Evolutionary conservation across 2,329 filamentous ascomycete species (phyloP), one percentile per base, ranked within the genome.

Genomic region (Aureobasidium pullulans): DNA sequence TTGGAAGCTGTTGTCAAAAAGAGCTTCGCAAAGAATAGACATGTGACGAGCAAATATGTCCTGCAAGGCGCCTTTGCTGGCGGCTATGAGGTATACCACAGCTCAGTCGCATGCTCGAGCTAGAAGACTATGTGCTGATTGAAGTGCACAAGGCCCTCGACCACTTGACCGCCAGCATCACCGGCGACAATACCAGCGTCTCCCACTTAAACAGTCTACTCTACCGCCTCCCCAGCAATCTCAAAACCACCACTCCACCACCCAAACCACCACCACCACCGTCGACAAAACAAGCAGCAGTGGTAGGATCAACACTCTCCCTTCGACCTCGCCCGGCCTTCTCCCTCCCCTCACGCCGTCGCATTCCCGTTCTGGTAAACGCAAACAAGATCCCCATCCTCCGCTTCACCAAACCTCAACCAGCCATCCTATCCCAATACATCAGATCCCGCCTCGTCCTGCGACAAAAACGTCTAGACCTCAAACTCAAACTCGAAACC

Each of bases 341-440:
- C 9, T 48, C 67, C 42, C 63, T 88, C 1, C 72, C 72, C 11
- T 81, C 80, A 9, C 72, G 72, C 6, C 80, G 86, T 23, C 77
- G 80, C 47, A 76, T 89, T 2, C 88, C 88, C 1, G 73, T 74
- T 1, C 68, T 90, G 1, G 74, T 80, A 34, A 78, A 81, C 4
- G 77, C 84, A 2, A 76, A 78, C 42, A 78, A 77, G 29, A 71
- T 85, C 28, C 82, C 87, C 0, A 87, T 91, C 66, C 70, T 93
- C 31, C 83, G 88, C 37, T 72, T 86, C 46, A 79, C 75, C 62
- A 88, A 87, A 69, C 84, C 85, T 4, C 86, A 91, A 69, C 80
- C 85, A 2, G 68, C 69, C 0, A 71, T 72, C n/a, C 71, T 92
- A 19, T 81, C 78, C n/a, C 73, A 80, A 8, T 77, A 86, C 15